Percentiles rank a stretch among this genome's conserved stretches.
Conservation (phyloP, 148 eudicot species). For the Spergularia bocconei region DNA sequence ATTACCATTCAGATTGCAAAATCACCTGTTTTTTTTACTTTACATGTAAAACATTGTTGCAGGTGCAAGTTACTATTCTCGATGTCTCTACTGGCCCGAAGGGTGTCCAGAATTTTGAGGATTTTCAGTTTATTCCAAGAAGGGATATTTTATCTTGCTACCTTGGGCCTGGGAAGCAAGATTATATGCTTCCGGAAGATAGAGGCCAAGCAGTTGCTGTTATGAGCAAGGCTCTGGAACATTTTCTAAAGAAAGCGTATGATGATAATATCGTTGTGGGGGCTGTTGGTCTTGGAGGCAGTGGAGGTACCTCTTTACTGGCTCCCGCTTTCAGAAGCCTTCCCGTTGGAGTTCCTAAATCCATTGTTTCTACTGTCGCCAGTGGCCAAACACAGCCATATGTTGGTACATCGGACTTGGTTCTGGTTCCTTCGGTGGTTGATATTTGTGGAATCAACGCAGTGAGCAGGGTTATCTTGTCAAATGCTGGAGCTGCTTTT, state of each 20-base stretch:
- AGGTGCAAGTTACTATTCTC: conserved; percentile 76
- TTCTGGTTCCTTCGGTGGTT: conserved; percentile 89
- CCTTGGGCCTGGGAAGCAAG: conserved; percentile 37
- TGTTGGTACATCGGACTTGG: conserved; percentile 85
- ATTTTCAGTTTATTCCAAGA: conserved; percentile 59
- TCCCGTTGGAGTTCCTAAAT: conserved; percentile 80
- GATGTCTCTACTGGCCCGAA: conserved; percentile 80
- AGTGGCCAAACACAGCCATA: conserved; percentile 90
- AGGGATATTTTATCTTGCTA: conserved; percentile 65
- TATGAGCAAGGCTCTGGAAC: conserved; percentile 65
- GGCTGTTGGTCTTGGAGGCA: conserved; percentile 89
- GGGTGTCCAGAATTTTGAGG: conserved; percentile 42
- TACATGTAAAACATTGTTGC: not conserved
- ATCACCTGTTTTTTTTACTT: not conserved
- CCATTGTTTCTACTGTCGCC: conserved; percentile 87
- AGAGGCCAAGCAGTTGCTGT: conserved; percentile 65
- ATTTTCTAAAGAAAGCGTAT: conserved; percentile 54
- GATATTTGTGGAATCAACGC: conserved; percentile 93
- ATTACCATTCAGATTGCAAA: not conserved
- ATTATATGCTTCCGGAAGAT: conserved; percentile 62
- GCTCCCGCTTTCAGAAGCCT: conserved; percentile 77
- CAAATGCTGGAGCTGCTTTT: conserved; percentile 96
- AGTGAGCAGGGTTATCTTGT: conserved; percentile 65
- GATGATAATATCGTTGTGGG: conserved; percentile 57
- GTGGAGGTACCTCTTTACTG: conserved; percentile 88